Conservation (phyloP, 306 rosid species). For the Parietaria judaica region DNA sequence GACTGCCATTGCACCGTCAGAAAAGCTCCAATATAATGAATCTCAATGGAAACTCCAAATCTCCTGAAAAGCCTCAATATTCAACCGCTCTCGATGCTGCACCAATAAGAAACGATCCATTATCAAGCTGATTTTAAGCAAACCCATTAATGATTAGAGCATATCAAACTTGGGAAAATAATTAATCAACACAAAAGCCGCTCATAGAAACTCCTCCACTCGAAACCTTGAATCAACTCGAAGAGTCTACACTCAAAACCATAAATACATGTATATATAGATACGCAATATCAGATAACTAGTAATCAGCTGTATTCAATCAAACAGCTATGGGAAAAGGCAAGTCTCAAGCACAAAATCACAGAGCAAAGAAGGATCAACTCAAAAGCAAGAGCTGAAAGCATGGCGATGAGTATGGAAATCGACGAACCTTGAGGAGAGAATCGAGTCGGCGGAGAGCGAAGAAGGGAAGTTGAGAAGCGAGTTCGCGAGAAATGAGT, state of each 20-base stretch:
- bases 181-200: background rate
- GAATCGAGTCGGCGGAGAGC: background rate
- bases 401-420: background rate
- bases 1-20: conserved; percentile 35
- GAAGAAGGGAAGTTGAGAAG: no score
- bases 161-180: background rate
- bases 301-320: no score
- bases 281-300: no score
- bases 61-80: background rate
- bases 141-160: background rate
- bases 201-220: no score
- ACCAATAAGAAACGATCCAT: background rate
- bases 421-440: conserved; percentile 1
- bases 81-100: conserved; percentile 14
- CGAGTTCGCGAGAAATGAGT: no score
- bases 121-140: background rate
- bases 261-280: no score
- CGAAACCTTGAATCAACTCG: no score
- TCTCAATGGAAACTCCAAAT: conserved; percentile 3
- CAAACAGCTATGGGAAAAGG: no score
- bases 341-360: background rate
- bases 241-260: no score
- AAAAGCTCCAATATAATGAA: background rate
- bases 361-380: background rate
- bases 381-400: background rate